phyloP scores from a whole-genome alignment of 78 protist species.

The Thecamonas trahens region DNA sequence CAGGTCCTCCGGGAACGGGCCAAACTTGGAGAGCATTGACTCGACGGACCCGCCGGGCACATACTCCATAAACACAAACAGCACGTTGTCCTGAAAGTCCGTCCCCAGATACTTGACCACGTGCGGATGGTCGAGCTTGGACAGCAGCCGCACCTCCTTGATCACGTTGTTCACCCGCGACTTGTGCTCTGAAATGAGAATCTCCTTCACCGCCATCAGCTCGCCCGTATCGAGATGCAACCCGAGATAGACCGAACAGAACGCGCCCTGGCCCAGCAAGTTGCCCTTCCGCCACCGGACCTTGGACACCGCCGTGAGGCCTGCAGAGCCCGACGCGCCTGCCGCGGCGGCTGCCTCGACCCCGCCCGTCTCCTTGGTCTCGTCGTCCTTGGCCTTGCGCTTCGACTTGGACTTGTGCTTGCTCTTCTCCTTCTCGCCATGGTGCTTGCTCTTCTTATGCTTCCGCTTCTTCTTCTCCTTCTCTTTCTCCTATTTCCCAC shows the following conservation, averaged over 20 bases:
- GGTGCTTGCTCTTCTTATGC: no score
- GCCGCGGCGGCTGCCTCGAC: no score
- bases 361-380: no score
- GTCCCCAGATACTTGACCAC: slow-evolving; percentile 27
- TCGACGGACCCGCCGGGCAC: no score
- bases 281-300: slow-evolving; percentile 33
- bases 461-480: no score
- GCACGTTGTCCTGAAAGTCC: neutral
- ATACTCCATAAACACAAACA: neutral
- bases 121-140: slow-evolving; percentile 4
- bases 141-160: slow-evolving; percentile 14
- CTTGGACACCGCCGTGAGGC: no score
- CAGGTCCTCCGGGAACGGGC: no score
- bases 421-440: no score
- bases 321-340: no score
- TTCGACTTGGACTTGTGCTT: no score
- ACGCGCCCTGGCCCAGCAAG: slow-evolving; percentile 34
- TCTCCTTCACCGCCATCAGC: slow-evolving; percentile 10
- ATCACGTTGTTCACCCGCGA: neutral
- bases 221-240: neutral
- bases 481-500: neutral
- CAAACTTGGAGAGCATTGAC: no score
- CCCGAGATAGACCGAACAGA: slow-evolving; percentile 21
- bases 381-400: no score
- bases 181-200: slow-evolving; percentile 1